These are phyloP conservation scores for Clavispora asparagi DNA, from an alignment of 805 yeast species.

Conservation along the genomic window DNA sequence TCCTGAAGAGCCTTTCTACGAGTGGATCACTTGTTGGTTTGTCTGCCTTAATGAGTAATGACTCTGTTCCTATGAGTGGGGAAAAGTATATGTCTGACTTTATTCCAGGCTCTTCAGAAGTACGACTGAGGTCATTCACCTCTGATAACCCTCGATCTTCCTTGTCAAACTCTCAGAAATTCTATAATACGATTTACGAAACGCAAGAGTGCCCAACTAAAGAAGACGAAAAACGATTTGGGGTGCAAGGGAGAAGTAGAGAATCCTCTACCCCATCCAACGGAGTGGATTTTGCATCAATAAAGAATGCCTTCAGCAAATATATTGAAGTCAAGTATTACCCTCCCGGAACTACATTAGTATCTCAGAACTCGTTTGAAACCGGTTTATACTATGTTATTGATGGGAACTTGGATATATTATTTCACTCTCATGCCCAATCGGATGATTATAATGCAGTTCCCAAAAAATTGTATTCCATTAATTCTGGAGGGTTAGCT, in stretches of 20 bases:
- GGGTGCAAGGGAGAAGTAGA: not conserved
- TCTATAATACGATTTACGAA: conserved; percentile 28
- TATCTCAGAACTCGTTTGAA: conserved; percentile 59
- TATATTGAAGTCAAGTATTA: conserved; percentile 51
- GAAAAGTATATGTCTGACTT: conserved; percentile 17
- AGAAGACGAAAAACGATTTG: not conserved
- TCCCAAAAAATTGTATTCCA: conserved; percentile 45
- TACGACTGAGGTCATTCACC: not conserved
- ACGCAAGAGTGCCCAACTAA: not conserved
- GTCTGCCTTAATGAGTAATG: conserved; percentile 17
- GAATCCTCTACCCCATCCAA: not conserved
- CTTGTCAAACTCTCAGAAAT: conserved; percentile 16
- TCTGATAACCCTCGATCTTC: not conserved
- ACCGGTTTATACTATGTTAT: conserved; percentile 78
- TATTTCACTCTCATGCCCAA: not conserved
- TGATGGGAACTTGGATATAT: conserved; percentile 69
- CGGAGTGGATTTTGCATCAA: conserved; percentile 40
- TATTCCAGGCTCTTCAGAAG: not conserved
- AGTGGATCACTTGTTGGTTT: conserved; percentile 28
- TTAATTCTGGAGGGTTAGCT: conserved; percentile 75
- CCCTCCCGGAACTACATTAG: conserved; percentile 50
- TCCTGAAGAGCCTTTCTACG: conserved; percentile 16
- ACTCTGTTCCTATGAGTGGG: conserved; percentile 4
- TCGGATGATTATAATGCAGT: conserved; percentile 1
- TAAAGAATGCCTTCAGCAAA: conserved; percentile 56